phyloP scores from a whole-genome alignment of 2,329 filamentous ascomycete species.

The Penicillium sp. region DNA sequence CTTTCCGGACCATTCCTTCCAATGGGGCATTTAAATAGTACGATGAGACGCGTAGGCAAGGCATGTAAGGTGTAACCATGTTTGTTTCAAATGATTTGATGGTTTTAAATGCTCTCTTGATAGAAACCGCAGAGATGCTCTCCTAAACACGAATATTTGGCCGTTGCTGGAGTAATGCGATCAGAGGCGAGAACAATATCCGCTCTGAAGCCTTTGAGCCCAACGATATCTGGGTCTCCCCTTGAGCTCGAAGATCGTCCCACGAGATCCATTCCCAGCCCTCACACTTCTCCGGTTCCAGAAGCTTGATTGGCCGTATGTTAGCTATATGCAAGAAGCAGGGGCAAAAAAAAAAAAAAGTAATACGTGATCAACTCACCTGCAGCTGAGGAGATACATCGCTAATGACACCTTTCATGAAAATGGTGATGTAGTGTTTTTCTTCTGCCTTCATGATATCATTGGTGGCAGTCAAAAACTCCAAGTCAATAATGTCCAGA shows the following conservation, averaged over 20 bases:
- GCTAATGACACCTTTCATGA: slow-evolving; percentile 57
- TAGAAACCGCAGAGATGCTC: too few species aligned
- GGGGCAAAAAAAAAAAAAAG: background rate
- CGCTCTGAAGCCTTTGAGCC: slow-evolving; percentile 29
- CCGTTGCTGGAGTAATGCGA: slow-evolving; percentile 47
- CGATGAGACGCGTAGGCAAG: background rate
- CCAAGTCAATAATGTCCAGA: slow-evolving; percentile 54
- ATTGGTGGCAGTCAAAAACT: slow-evolving; percentile 64
- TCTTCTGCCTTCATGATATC: slow-evolving; percentile 59
- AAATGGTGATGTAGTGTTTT: slow-evolving; percentile 76
- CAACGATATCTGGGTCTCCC: slow-evolving; percentile 28
- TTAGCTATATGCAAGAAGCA: background rate
- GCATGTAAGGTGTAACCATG: background rate
- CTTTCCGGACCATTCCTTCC: background rate
- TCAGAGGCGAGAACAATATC: slow-evolving; percentile 49
- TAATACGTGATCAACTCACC: slow-evolving; percentile 43
- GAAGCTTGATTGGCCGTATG: slow-evolving; percentile 14
- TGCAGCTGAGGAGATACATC: slow-evolving; percentile 52
- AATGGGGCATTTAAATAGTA: too few species aligned
- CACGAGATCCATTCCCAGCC: slow-evolving; percentile 56
- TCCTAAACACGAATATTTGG: slow-evolving; percentile 24
- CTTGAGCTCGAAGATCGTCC: slow-evolving; percentile 46
- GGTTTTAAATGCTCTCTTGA: background rate
- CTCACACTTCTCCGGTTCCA: slow-evolving; percentile 56
- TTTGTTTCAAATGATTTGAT: background rate